Evolutionary conservation across 208 protist species (phyloP).

Genomic region (Trypanosomatidae sp.): DNA sequence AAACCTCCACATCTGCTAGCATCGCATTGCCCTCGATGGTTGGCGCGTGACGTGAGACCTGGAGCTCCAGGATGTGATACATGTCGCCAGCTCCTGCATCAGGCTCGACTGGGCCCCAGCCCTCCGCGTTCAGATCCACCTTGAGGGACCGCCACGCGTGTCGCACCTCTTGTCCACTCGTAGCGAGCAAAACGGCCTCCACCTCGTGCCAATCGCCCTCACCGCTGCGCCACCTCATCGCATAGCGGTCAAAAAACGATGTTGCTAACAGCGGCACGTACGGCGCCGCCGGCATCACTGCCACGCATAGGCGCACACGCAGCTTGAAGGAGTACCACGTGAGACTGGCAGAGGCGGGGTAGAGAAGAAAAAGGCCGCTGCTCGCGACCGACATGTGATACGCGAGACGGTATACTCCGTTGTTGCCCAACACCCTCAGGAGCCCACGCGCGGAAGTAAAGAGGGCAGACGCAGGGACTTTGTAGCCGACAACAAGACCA

Average conservation of each 20-base stretch:
- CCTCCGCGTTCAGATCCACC: slow-evolving; percentile 44
- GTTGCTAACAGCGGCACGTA: slow-evolving; percentile 49
- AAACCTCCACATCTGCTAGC: slow-evolving; percentile 1
- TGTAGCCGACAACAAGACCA: slow-evolving; percentile 24
- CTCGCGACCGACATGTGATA: slow-evolving; percentile 28
- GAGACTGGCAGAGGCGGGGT: slow-evolving; percentile 9
- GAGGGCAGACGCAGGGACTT: slow-evolving; percentile 15
- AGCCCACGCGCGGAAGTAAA: slow-evolving; percentile 12
- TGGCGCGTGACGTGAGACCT: neutral
- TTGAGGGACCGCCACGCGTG: slow-evolving; percentile 34
- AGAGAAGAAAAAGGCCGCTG: slow-evolving; percentile 27
- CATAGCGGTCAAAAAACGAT: slow-evolving; percentile 41
- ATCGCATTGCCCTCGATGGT: neutral
- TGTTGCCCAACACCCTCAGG: slow-evolving; percentile 7
- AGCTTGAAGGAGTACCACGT: slow-evolving; percentile 4
- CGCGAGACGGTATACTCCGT: slow-evolving; percentile 13
- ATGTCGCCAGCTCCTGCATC: slow-evolving; percentile 30
- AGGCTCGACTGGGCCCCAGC: slow-evolving; percentile 49
- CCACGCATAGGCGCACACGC: slow-evolving; percentile 33
- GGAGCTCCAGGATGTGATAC: slow-evolving; percentile 26
- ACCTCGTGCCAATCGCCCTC: slow-evolving; percentile 12
- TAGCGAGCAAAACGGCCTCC: slow-evolving; percentile 8
- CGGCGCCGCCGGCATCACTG: slow-evolving; percentile 15
- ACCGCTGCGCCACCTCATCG: slow-evolving; percentile 25
- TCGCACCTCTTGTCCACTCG: slow-evolving; percentile 28